Evolutionary conservation across 2,329 filamentous ascomycete species (phyloP).

Genomic region (Pseudogymnoascus destructans): DNA sequence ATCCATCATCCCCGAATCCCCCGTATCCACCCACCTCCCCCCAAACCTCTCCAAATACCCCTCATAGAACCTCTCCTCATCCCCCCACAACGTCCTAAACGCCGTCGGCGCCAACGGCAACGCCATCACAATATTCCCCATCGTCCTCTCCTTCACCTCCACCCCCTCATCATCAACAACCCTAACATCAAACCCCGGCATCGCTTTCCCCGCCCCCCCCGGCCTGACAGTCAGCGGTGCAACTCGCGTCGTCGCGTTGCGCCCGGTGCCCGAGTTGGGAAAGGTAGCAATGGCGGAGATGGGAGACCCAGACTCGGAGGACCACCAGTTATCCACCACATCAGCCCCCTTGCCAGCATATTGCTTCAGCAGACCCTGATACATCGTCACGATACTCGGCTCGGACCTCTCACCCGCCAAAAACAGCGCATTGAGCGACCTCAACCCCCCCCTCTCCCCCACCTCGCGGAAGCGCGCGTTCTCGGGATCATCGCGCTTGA

Average conservation of each 20-base stretch:
- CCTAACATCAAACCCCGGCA: constrained; percentile 82
- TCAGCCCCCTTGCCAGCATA: constrained; percentile 50
- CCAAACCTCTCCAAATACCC: constrained; percentile 73
- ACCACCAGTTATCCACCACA: constrained; percentile 65
- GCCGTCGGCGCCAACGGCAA: constrained; percentile 75
- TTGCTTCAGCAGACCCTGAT: constrained; percentile 56
- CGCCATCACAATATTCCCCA: constrained; percentile 85
- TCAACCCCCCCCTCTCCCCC: constrained; percentile 58
- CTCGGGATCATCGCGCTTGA: constrained; percentile 71
- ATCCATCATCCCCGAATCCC: constrained; percentile 80
- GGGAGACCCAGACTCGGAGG: constrained; percentile 55
- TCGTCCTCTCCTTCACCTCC: constrained; percentile 55
- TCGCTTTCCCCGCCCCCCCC: constrained; percentile 78
- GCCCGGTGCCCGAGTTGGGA: constrained; percentile 45
- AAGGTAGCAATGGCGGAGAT: constrained; percentile 54
- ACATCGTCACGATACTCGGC: constrained; percentile 69
- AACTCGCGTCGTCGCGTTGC: constrained; percentile 29
- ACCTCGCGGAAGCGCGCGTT: constrained; percentile 50
- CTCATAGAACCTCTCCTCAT: constrained; percentile 73
- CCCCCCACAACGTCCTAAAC: constrained; percentile 74
- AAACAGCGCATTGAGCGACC: constrained; percentile 60
- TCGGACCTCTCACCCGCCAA: constrained; percentile 84
- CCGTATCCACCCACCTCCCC: constrained; percentile 79
- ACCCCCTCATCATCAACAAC: constrained; percentile 70
- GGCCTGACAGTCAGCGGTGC: constrained; percentile 55